A percentile compares a stretch with the other conserved stretches of the same genome.
Evolutionary conservation across 495 filamentous ascomycete species (phyloP).

Genomic region (Talaromyces stipitatus): DNA sequence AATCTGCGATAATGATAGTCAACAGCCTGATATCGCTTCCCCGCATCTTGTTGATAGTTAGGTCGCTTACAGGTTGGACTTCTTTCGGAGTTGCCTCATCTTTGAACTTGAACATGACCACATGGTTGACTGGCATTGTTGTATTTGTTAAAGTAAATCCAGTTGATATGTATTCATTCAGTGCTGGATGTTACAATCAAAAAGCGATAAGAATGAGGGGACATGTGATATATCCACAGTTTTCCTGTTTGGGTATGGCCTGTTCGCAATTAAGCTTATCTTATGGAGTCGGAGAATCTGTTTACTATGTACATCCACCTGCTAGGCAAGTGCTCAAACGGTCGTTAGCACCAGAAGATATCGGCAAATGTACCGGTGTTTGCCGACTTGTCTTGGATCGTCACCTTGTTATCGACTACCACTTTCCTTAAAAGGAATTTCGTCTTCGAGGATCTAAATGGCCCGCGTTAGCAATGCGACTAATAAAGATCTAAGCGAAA

Average conservation of each 20-base stretch:
- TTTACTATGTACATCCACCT: no score
- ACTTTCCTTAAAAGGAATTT: neutral
- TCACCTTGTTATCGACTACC: neutral
- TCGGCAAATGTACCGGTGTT: neutral
- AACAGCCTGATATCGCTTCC: neutral
- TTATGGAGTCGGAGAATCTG: no score
- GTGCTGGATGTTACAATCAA: neutral
- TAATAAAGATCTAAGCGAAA: neutral
- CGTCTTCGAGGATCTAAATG: neutral
- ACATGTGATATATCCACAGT: neutral
- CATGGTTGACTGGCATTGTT: conserved; percentile 3
- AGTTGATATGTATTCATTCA: neutral
- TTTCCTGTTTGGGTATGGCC: neutral
- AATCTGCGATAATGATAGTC: conserved; percentile 17
- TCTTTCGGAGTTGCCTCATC: neutral
- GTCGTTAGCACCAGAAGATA: neutral
- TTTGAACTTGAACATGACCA: conserved; percentile 7
- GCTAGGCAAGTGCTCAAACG: no score
- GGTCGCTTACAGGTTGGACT: conserved; percentile 2
- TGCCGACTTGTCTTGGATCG: neutral
- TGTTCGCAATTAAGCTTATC: neutral
- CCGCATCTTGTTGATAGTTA: neutral
- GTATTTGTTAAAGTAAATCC: neutral
- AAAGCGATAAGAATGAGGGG: neutral
- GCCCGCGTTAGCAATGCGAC: neutral